These are phyloP conservation scores for Trifolium dubium DNA, from an alignment of 306 rosid genomes.

Conservation along the genomic window DNA sequence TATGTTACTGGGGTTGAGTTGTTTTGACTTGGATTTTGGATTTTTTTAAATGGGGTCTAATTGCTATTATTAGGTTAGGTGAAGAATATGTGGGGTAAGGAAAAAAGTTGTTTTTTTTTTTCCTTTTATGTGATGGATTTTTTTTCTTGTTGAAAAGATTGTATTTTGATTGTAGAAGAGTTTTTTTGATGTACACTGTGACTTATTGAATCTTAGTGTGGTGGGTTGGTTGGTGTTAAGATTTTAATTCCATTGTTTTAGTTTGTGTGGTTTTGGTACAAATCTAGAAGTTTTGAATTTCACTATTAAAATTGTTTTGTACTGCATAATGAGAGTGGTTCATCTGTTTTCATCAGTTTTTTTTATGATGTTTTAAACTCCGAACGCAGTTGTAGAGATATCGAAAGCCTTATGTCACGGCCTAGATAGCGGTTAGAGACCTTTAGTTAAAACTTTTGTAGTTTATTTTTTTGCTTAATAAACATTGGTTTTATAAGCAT, in stretches of 20 bases:
- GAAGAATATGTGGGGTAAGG: slow-evolving; percentile 40
- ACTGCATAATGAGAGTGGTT: slow-evolving; percentile 24
- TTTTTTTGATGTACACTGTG: slow-evolving; percentile 16
- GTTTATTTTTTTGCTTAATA: background rate
- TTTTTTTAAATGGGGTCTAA: background rate
- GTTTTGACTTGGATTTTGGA: slow-evolving; percentile 40
- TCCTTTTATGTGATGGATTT: slow-evolving; percentile 2
- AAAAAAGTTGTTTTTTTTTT: background rate
- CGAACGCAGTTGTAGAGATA: background rate
- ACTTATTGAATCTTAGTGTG: slow-evolving; percentile 16
- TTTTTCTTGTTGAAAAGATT: slow-evolving; percentile 17
- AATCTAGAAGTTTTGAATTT: slow-evolving; percentile 26
- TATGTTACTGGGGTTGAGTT: slow-evolving; percentile 1
- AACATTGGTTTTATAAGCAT: background rate
- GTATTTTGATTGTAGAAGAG: slow-evolving; percentile 36
- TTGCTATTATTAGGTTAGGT: slow-evolving; percentile 26
- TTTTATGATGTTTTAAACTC: background rate
- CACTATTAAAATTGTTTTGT: slow-evolving; percentile 16
- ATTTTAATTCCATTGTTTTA: slow-evolving; percentile 11
- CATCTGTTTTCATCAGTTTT: slow-evolving; percentile 17
- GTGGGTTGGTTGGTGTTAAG: slow-evolving; percentile 11
- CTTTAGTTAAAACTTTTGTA: background rate
- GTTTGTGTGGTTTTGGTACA: slow-evolving; percentile 24
- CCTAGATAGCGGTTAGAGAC: background rate
- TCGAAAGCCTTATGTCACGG: background rate